phyloP scores from a whole-genome alignment of 768 basidiomycete species.

The Lactarius sp. region DNA sequence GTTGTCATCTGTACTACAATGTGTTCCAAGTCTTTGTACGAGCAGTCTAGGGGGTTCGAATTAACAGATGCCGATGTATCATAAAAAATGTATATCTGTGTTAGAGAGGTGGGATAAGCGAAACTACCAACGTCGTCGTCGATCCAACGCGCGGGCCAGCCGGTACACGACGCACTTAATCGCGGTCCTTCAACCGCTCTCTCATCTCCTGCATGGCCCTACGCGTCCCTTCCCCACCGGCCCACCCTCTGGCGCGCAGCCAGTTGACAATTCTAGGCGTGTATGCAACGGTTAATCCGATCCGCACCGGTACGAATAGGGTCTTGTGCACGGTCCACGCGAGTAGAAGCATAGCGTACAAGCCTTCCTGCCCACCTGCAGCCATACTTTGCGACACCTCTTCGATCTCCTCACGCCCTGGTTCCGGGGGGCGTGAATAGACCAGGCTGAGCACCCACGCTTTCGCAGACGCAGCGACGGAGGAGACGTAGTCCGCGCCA shows the following conservation, averaged over 20 bases:
- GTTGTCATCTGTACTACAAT: slow-evolving; percentile 11
- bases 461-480: slow-evolving; percentile 56
- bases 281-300: slow-evolving; percentile 81
- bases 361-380: slow-evolving; percentile 54
- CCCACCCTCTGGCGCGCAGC: slow-evolving; percentile 80
- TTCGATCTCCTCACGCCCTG: slow-evolving; percentile 63
- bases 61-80: slow-evolving; percentile 6
- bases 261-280: slow-evolving; percentile 86
- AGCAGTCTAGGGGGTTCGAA: slow-evolving; percentile 17
- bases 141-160: slow-evolving; percentile 4
- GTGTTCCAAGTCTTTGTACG: slow-evolving; percentile 8
- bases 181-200: slow-evolving; percentile 33
- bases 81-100: background rate
- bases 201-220: slow-evolving; percentile 50
- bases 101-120: background rate
- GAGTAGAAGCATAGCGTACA: slow-evolving; percentile 89
- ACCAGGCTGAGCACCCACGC: slow-evolving; percentile 42
- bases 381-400: slow-evolving; percentile 31
- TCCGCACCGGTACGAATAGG: slow-evolving; percentile 78
- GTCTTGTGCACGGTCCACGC: slow-evolving; percentile 98
- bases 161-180: slow-evolving; percentile 24
- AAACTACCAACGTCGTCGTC: background rate
- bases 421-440: slow-evolving; percentile 53
- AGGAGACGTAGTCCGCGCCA: slow-evolving; percentile 86
- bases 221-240: slow-evolving; percentile 61